Base-by-base conservation (phyloP, 2,329 filamentous ascomycete species). In the Chaetomium globosum region DNA sequence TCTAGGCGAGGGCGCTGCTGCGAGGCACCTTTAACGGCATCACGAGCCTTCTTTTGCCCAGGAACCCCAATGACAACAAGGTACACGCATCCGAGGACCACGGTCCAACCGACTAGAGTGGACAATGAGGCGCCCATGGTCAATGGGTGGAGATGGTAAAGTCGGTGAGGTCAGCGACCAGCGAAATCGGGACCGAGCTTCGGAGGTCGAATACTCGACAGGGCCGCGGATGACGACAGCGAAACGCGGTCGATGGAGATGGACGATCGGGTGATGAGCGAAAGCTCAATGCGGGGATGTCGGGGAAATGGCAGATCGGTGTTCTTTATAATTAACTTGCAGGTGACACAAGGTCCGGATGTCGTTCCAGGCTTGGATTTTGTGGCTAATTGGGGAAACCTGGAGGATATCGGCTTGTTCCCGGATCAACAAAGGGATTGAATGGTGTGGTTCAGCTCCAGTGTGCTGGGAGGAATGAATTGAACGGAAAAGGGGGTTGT, bases 61-160 rank as follows among this genome's bases (percentile, higher is more conserved):
- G 68, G 69, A 9, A 73, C 66, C n/a, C 66, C 61, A 33, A 67
- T 65, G 10, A 64, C 69, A 63, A 72, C 74, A 46, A 65, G 62
- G 52, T 72, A 69, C 52, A 73, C 39, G 60, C 65, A 54, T 19
- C 60, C 69, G 33, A 76, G 33, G 51, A 78, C 70, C 61, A 75
- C 63, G 52, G 70, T 70, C 74, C 76, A 78, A 61, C 76, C 73
- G 66, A 70, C 69, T 59, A 77, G 67, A 16, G 75, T 77, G 7
- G 76, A 77, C 67, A 77, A 71, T 30, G 72, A 68, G 66, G 71
- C 70, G 63, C 76, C 76, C 76, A 78, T 77, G 69, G 59, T 75
- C 65, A 63, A 63, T 51, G 65, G 52, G 33, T 49, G 28, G 48
- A 46, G 55, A 7, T 63, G 49, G 28, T 48, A 28, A 48, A 36